Evolutionary conservation across 2,329 filamentous ascomycete genomes (phyloP).

Genomic region (Colletotrichum chrysophilum): DNA sequence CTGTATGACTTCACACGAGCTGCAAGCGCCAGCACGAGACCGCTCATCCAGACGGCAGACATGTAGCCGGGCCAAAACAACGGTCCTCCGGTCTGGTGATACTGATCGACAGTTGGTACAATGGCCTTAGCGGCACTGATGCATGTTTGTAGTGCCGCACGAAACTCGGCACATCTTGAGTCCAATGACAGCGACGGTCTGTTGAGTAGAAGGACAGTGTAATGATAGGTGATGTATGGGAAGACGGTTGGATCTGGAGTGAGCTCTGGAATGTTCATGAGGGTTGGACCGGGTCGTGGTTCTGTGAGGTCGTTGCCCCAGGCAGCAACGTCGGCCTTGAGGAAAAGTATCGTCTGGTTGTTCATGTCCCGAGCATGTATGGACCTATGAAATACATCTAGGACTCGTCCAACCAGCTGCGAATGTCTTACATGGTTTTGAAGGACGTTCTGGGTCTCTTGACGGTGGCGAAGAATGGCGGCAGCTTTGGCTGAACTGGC

Average conservation of each 20-base stretch:
- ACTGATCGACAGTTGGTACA: neutral
- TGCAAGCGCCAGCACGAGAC: constrained; percentile 39
- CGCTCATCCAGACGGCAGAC: constrained; percentile 41
- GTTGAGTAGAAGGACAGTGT: constrained; percentile 36
- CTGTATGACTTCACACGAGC: neutral
- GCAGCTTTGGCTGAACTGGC: neutral
- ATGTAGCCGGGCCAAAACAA: constrained; percentile 38
- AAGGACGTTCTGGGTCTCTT: constrained; percentile 4
- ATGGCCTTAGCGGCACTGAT: neutral
- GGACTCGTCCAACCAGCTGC: neutral
- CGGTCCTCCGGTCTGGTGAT: neutral
- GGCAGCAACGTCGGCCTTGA: constrained; percentile 13
- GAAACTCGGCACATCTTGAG: constrained; percentile 4
- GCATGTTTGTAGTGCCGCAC: constrained; percentile 6
- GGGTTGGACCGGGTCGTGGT: neutral
- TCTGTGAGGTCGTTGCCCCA: constrained; percentile 10
- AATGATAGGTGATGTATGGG: constrained; percentile 28
- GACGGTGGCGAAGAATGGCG: neutral
- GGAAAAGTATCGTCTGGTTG: neutral
- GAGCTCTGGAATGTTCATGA: neutral
- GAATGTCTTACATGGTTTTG: constrained; percentile 6
- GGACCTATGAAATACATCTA: constrained; percentile 15
- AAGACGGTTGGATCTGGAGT: constrained; percentile 6
- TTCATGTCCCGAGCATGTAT: constrained; percentile 9
- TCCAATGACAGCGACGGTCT: constrained; percentile 37